Conservation (phyloP, 2,329 filamentous ascomycete genomes). For the Pseudofabraea citricarpa region DNA sequence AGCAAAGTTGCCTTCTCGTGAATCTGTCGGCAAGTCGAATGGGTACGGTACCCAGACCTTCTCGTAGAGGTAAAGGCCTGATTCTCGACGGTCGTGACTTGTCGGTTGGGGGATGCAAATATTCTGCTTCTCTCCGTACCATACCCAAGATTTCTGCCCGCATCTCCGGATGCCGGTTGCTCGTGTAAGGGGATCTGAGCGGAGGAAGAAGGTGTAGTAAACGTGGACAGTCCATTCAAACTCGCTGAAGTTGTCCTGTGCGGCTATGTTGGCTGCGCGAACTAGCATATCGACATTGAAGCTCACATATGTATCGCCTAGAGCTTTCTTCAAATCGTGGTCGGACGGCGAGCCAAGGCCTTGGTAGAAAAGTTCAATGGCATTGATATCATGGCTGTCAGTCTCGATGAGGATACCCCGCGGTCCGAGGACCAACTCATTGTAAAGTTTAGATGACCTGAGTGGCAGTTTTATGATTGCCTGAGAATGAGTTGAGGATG, state of each 20-base stretch:
- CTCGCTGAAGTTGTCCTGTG: background rate
- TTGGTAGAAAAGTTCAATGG: background rate
- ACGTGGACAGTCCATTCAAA: background rate
- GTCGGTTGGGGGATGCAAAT: background rate
- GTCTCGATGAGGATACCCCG: background rate
- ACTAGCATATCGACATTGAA: background rate
- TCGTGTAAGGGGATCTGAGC: background rate
- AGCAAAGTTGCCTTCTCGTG: background rate
- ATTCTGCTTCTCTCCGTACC: background rate
- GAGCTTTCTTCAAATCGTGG: background rate
- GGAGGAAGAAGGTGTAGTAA: background rate
- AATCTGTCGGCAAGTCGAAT: background rate
- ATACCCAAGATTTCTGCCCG: background rate
- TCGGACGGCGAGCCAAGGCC: background rate
- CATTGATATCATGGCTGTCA: background rate
- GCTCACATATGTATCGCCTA: background rate
- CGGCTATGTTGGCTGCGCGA: background rate
- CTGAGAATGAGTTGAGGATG: too few relatives aligned
- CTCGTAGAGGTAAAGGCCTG: background rate
- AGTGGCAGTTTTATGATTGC: too few relatives aligned
- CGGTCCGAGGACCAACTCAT: background rate
- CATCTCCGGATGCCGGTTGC: background rate
- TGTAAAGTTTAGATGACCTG: too few relatives aligned
- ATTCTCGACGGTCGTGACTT: background rate
- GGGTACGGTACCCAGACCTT: background rate